A percentile compares a stretch with the other conserved stretches of the same genome.
These are phyloP conservation scores for Naganishia vishniacii DNA, from an alignment of 768 basidiomycete genomes.

Conservation along the genomic window DNA sequence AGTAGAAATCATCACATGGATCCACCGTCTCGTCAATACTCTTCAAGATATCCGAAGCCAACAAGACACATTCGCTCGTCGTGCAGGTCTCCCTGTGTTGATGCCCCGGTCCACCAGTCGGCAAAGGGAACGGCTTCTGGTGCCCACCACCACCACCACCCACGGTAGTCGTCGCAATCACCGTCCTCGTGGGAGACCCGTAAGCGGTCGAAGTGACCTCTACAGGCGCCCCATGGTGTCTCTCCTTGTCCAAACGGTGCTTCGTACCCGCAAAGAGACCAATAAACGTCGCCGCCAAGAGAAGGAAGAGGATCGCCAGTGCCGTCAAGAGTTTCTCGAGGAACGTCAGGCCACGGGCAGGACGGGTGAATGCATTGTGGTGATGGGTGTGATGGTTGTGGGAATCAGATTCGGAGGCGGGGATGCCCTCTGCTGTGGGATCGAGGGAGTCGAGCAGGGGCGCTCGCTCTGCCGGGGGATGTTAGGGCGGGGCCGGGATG, in stretches of 20 bases:
- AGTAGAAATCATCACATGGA: constrained; percentile 93
- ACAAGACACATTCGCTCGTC: constrained; percentile 69
- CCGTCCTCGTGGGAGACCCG: constrained; percentile 37
- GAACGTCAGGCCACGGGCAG: constrained; percentile 59
- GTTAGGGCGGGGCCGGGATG: too few relatives aligned
- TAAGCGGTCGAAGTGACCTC: background rate
- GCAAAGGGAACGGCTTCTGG: constrained; percentile 52
- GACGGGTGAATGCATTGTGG: constrained; percentile 30
- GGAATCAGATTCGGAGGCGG: background rate
- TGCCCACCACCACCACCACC: constrained; percentile 8
- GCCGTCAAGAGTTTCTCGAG: constrained; percentile 76
- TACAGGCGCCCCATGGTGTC: constrained; percentile 17
- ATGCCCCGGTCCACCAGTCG: constrained; percentile 38
- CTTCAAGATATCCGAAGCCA: constrained; percentile 75
- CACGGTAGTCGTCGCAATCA: constrained; percentile 37
- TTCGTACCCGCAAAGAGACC: constrained; percentile 88
- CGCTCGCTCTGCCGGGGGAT: constrained; percentile 37
- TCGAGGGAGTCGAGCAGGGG: constrained; percentile 45
- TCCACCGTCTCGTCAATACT: constrained; percentile 74
- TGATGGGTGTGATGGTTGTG: background rate
- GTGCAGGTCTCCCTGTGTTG: constrained; percentile 57
- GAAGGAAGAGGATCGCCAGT: constrained; percentile 67
- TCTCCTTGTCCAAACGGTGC: constrained; percentile 59
- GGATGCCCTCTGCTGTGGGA: constrained; percentile 21
- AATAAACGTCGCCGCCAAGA: constrained; percentile 80